Conservation (phyloP, 805 yeast species). For the Saturnispora besseyi region DNA sequence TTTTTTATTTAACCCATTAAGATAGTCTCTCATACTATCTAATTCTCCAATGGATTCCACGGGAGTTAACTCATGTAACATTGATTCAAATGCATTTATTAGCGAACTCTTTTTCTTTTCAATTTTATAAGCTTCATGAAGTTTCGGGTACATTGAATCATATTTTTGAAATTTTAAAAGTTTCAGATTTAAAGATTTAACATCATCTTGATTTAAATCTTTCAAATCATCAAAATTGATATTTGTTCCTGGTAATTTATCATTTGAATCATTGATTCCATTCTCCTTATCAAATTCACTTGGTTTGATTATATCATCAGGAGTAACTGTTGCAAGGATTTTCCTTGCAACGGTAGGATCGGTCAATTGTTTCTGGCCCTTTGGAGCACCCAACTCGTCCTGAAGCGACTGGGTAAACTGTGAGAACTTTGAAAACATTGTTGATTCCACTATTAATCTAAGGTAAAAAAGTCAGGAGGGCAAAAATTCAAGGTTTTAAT, state of each 20-base stretch:
- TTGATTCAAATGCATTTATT: conserved; percentile 54
- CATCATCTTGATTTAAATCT: not conserved
- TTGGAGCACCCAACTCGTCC: conserved; percentile 23
- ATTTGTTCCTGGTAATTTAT: conserved; percentile 23
- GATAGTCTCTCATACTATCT: conserved; percentile 58
- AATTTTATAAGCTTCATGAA: conserved; percentile 74
- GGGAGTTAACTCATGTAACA: conserved; percentile 75
- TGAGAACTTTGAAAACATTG: conserved; percentile 5
- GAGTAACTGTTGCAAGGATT: not conserved
- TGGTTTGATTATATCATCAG: not conserved
- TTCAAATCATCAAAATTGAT: conserved; percentile 30
- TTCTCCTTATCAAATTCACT: not conserved
- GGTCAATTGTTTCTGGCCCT: conserved; percentile 14
- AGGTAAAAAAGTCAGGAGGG: not conserved
- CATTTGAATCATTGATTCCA: not conserved
- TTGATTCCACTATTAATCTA: not conserved
- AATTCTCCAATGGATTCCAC: conserved; percentile 66
- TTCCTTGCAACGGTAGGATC: conserved; percentile 23
- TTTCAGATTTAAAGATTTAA: conserved; percentile 37
- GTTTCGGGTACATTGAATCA: conserved; percentile 81
- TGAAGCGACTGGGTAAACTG: conserved; percentile 14
- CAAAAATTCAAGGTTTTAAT: not conserved
- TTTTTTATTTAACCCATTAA: conserved; percentile 53
- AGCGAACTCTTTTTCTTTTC: conserved; percentile 63
- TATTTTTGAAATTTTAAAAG: conserved; percentile 73